These are phyloP conservation scores for Ceratobasidium sp. DNA, from an alignment of 1,284 basidiomycete species.

Conservation along the genomic window DNA sequence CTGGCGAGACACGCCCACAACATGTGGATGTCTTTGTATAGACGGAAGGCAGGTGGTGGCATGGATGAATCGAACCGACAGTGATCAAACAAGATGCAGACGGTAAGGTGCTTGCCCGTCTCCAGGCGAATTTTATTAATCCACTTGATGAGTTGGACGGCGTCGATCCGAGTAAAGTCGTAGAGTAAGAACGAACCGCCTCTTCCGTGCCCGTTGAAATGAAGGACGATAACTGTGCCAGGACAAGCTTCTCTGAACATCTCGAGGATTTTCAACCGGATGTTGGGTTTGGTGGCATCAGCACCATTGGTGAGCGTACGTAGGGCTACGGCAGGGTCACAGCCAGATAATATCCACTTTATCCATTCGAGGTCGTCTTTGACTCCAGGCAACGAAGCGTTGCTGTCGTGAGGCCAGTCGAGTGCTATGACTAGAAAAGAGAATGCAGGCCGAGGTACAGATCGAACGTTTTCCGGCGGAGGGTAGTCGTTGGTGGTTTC, in stretches of 20 bases:
- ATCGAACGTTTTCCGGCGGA: too few species aligned
- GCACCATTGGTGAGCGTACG: too few species aligned
- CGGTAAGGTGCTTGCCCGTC: conserved; percentile 6
- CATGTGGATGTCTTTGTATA: neutral
- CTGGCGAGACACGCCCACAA: conserved; percentile 7
- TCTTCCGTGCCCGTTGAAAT: conserved; percentile 6
- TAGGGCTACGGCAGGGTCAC: too few species aligned
- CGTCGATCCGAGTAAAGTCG: neutral
- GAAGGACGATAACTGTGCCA: neutral
- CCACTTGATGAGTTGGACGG: neutral
- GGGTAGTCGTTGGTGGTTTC: too few species aligned
- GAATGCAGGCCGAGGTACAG: too few species aligned
- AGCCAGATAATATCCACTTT: too few species aligned
- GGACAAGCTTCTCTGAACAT: neutral
- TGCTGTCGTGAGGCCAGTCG: too few species aligned
- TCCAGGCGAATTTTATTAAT: neutral
- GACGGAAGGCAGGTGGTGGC: neutral
- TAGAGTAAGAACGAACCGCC: neutral
- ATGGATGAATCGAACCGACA: neutral
- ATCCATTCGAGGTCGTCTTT: too few species aligned
- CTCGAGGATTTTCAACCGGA: neutral
- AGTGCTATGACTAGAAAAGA: too few species aligned
- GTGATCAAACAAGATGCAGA: conserved; percentile 3
- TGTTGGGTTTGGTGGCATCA: neutral
- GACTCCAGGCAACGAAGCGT: too few species aligned